Conservation (phyloP, 169 alveolate species). For the Cryptosporidium sp. region DNA sequence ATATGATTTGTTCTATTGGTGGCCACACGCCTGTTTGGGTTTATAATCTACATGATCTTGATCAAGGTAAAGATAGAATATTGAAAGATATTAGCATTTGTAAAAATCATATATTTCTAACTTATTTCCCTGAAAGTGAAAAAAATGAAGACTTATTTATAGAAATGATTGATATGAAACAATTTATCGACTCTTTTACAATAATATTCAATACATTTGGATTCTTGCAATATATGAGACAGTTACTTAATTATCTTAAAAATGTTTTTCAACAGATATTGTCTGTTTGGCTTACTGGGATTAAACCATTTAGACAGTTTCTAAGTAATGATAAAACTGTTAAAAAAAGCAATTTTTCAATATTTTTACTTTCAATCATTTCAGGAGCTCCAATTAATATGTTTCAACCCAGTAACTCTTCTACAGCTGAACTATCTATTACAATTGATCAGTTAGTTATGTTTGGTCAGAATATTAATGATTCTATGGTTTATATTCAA, state of each 20-base stretch:
- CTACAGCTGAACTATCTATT: not conserved
- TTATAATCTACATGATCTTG: not conserved
- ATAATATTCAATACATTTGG: slow-evolving; percentile 29
- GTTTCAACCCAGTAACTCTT: not conserved
- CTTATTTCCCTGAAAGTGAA: slow-evolving; percentile 3
- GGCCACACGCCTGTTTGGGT: slow-evolving; percentile 75
- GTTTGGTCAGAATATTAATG: slow-evolving; percentile 59
- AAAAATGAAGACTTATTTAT: not conserved
- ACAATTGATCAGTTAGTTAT: slow-evolving; percentile 71
- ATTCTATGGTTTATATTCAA: slow-evolving; percentile 26
- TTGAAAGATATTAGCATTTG: not conserved
- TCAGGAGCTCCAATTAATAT: slow-evolving; percentile 38
- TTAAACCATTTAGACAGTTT: slow-evolving; percentile 55
- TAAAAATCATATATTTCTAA: not conserved
- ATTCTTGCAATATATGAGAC: slow-evolving; percentile 50
- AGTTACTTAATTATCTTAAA: slow-evolving; percentile 26
- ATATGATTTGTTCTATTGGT: slow-evolving; percentile 50
- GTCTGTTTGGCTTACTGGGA: slow-evolving; percentile 47
- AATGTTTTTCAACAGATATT: slow-evolving; percentile 26
- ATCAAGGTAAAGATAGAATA: not conserved
- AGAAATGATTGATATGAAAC: slow-evolving; percentile 28
- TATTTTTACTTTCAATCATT: slow-evolving; percentile 15
- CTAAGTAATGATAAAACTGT: slow-evolving; percentile 15
- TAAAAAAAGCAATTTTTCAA: not conserved
- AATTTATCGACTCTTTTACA: slow-evolving; percentile 14